A percentile compares a stretch with the other conserved stretches of the same genome.
Evolutionary conservation across 78 protist genomes (phyloP).

Genomic region (Dictyostelium firmibasis): DNA sequence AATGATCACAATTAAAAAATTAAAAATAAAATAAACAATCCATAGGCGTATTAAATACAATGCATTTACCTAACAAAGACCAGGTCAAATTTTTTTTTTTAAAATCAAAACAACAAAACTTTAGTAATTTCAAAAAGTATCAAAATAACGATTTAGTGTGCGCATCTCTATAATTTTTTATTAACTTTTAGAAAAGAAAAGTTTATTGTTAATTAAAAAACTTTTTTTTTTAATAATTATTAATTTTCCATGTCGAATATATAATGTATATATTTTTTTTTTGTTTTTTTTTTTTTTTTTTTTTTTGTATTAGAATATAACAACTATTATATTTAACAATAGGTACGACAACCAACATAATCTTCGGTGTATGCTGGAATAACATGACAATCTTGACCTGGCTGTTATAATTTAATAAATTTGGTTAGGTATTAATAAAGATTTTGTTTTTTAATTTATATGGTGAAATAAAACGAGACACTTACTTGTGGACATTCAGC

Average conservation of each 20-base stretch:
- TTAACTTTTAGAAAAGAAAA: no score
- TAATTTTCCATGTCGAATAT: background rate
- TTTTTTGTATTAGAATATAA: background rate
- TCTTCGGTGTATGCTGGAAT: slow-evolving; percentile 14
- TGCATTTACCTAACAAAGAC: no score
- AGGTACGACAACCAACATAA: slow-evolving; percentile 25
- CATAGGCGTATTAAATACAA: no score
- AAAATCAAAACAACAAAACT: no score
- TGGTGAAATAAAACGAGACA: background rate
- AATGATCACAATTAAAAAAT: background rate
- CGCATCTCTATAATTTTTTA: no score
- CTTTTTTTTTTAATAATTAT: background rate
- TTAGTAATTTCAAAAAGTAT: no score
- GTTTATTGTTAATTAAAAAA: background rate
- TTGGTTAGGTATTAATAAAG: background rate
- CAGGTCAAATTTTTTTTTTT: no score
- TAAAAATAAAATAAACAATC: background rate
- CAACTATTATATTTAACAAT: background rate
- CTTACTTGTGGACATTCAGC: slow-evolving; percentile 55
- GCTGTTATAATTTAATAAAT: background rate
- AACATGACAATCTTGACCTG: slow-evolving; percentile 19
- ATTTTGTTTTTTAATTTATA: background rate
- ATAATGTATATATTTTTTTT: background rate
- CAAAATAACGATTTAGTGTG: no score
- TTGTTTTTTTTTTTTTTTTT: background rate